These are phyloP conservation scores for Lentinus brumalis DNA, from an alignment of 768 basidiomycete genomes.

Conservation along the genomic window DNA sequence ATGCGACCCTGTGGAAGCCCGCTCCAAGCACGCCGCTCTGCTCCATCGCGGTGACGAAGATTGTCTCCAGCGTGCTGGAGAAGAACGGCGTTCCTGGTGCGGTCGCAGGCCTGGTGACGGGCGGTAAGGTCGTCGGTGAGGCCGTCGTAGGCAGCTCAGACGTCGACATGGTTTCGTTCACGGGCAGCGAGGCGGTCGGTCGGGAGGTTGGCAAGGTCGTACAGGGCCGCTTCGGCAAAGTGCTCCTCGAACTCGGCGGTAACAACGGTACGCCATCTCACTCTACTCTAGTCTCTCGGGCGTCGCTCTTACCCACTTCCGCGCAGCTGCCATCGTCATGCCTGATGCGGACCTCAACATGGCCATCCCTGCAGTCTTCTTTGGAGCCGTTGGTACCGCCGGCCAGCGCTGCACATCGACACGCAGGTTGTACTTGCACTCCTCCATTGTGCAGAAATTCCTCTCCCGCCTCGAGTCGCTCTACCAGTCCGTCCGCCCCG, in stretches of 20 bases:
- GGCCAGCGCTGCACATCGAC: slow-evolving; percentile 88
- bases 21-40: slow-evolving; percentile 87
- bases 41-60: slow-evolving; percentile 88
- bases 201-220: slow-evolving; percentile 86
- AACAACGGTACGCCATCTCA: slow-evolving; percentile 73
- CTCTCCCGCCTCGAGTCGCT: slow-evolving; percentile 71
- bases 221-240: slow-evolving; percentile 86
- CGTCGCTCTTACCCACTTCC: not conserved
- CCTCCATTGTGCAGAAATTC: slow-evolving; percentile 73
- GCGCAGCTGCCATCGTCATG: slow-evolving; percentile 84
- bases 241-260: slow-evolving; percentile 89
- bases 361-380: slow-evolving; percentile 89
- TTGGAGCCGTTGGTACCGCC: slow-evolving; percentile 88
- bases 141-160: slow-evolving; percentile 71
- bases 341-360: slow-evolving; percentile 90
- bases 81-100: slow-evolving; percentile 83
- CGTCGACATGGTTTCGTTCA: slow-evolving; percentile 92
- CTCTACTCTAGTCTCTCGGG: not conserved
- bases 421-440: slow-evolving; percentile 87
- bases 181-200: slow-evolving; percentile 89
- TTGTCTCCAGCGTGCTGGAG: slow-evolving; percentile 80
- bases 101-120: slow-evolving; percentile 79
- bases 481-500: slow-evolving; percentile 72
- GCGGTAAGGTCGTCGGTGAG: slow-evolving; percentile 79
- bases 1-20: slow-evolving; percentile 95